Base-by-base conservation (phyloP, 2,329 filamentous ascomycete genomes). In the Aspergillus tubingensis region DNA sequence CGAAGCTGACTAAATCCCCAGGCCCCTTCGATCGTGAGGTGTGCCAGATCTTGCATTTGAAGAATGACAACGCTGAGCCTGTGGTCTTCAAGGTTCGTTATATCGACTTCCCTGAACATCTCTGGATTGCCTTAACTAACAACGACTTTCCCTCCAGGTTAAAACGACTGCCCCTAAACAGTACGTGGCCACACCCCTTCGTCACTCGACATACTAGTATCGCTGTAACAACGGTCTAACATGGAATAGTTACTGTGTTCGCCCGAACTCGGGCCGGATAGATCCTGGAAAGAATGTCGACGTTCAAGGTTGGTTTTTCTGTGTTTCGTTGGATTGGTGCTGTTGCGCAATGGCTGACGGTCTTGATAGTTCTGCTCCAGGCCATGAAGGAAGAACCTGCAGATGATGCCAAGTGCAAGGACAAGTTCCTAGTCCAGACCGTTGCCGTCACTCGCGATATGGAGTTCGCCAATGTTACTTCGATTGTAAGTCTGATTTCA, bases 91-190 rank as follows among this genome's bases (percentile, higher is more conserved):
- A 89, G 80, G 85, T 85, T 74, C 68, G 79, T 70, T 71, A 39
- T 57, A 39, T 48, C 41, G 36, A 48, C n/a, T 51, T 21, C 57
- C 50, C 44, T 13, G 32, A 6, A n/a, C 5, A 23, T 5, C 13
- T 17, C 7, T 51, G 44, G n/a, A 51, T 50, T 61, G 39, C 60
- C 58, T 62, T 61, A 59, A 64, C 72, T 76, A 65, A 76, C 60
- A 32, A 27, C 39, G 56, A 58, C 41, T 55, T 60, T 51, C 62
- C 25, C 60, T 44, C 36, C 70, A 96, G 92, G 95, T 99, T 79
- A 99, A 99, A 88, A 99, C 95, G 52, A 99, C 95, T 65, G 95
- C 95, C 53, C 95, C 95, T 36, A 98, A 98, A 82, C 95, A 98
- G 94, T 99, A 91, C 74, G 90, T 79, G 62, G 54, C 57, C 59